Conservation (phyloP, 2,329 filamentous ascomycete species). For the Raffaelea ambrosiae region DNA sequence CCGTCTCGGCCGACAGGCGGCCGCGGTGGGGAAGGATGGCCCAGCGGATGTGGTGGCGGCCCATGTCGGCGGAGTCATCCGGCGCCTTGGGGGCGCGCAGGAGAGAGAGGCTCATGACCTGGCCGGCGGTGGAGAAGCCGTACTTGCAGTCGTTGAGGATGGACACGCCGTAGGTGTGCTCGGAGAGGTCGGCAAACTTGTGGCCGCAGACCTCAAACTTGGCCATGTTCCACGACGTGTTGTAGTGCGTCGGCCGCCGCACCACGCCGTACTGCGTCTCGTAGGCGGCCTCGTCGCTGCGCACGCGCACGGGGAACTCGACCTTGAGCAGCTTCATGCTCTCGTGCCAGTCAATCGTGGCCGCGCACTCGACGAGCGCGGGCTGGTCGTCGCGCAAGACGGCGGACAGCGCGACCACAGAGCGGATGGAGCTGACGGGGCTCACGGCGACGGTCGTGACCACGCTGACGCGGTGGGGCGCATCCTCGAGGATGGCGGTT, state of each 20-base stretch:
- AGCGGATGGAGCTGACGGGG: too few relatives aligned
- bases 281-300: constrained; percentile 87
- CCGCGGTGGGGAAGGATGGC: constrained; percentile 61
- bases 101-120: constrained; percentile 58
- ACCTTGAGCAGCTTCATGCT: constrained; percentile 98
- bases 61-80: constrained; percentile 63
- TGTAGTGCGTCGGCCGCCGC: constrained; percentile 90
- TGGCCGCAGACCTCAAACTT: constrained; percentile 73
- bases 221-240: constrained; percentile 81
- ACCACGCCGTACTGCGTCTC: constrained; percentile 92
- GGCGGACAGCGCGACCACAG: too few relatives aligned
- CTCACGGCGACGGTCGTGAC: constrained; percentile 79
- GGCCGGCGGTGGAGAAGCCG: constrained; percentile 59
- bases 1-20: too few relatives aligned
- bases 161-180: constrained; percentile 59
- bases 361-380: constrained; percentile 67
- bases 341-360: constrained; percentile 94
- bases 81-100: constrained; percentile 60
- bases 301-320: constrained; percentile 88
- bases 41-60: constrained; percentile 55
- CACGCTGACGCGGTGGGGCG: constrained; percentile 69
- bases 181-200: constrained; percentile 64
- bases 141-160: constrained; percentile 64
- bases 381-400: constrained; percentile 54
- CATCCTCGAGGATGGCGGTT: constrained; percentile 60